Evolutionary conservation across 225 moss, liverwort and hornwort genomes (phyloP).

Genomic region (Sphagnum contortum): DNA sequence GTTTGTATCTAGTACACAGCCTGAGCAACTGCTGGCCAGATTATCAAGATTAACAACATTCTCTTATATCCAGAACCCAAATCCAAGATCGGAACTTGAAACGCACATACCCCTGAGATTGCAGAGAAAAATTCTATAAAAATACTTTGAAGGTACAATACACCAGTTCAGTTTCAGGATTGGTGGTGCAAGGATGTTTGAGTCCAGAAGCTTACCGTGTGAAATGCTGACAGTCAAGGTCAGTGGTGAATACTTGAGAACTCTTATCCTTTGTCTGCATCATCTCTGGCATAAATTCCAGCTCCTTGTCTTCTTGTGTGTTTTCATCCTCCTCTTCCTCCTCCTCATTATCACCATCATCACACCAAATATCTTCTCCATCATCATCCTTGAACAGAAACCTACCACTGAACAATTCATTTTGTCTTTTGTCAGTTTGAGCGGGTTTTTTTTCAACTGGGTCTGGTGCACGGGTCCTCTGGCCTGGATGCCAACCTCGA

Average conservation of each 20-base stretch:
- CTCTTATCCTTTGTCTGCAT: conserved; percentile 5
- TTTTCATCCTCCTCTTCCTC: conserved; percentile 10
- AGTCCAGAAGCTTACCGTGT: conserved; percentile 22
- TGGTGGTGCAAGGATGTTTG: not conserved
- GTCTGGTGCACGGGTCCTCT: conserved; percentile 37
- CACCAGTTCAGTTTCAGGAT: too few species aligned
- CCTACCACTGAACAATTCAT: conserved; percentile 32
- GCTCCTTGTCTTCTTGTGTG: conserved; percentile 9
- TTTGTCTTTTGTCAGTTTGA: conserved; percentile 17
- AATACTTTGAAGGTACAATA: not conserved
- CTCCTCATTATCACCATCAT: conserved; percentile 12
- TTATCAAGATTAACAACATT: too few species aligned
- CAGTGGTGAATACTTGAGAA: conserved; percentile 15
- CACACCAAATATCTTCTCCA: conserved; percentile 13
- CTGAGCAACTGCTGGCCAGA: conserved; percentile 59
- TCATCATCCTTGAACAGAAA: conserved; percentile 17
- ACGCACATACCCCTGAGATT: conserved; percentile 6
- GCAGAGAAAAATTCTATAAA: not conserved
- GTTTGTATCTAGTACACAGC: conserved; percentile 54
- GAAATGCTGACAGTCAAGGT: conserved; percentile 55
- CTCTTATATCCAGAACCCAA: too few species aligned
- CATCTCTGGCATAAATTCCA: conserved; percentile 7
- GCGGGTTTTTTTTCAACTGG: conserved; percentile 4
- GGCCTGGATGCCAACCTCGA: conserved; percentile 55
- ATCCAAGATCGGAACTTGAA: too few species aligned